phyloP scores from a whole-genome alignment of 495 filamentous ascomycete genomes.

The Rhizodiscina lignyota region DNA sequence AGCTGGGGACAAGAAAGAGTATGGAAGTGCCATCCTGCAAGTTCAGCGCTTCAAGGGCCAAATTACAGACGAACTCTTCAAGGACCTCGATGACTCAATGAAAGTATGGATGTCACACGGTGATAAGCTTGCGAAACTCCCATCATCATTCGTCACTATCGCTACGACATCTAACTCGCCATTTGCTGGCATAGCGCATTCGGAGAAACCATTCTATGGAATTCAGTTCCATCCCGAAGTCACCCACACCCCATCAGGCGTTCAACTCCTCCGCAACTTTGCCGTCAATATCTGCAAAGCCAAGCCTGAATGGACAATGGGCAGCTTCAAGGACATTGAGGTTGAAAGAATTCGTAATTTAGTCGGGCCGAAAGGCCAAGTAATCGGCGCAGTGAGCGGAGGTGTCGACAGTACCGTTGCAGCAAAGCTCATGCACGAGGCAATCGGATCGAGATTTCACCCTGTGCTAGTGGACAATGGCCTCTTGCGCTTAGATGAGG shows the following conservation, averaged over 20 bases:
- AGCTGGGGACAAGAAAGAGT: slow-evolving; percentile 55
- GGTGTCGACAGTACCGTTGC: slow-evolving; percentile 89
- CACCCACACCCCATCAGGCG: slow-evolving; percentile 50
- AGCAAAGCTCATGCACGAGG: slow-evolving; percentile 67
- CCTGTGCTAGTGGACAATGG: slow-evolving; percentile 83
- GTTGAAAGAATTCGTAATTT: slow-evolving; percentile 57
- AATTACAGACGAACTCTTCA: slow-evolving; percentile 58
- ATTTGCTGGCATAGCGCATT: slow-evolving; percentile 69
- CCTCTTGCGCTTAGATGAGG: slow-evolving; percentile 76
- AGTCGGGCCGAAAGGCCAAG: slow-evolving; percentile 66
- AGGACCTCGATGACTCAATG: slow-evolving; percentile 45
- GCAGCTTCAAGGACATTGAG: slow-evolving; percentile 60
- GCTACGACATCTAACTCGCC: slow-evolving; percentile 59
- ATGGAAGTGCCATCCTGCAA: slow-evolving; percentile 46
- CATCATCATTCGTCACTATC: slow-evolving; percentile 51
- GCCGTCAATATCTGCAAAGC: slow-evolving; percentile 63
- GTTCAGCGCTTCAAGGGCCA: slow-evolving; percentile 28
- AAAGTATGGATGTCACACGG: slow-evolving; percentile 79
- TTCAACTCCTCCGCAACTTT: slow-evolving; percentile 57
- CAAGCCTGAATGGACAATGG: slow-evolving; percentile 66
- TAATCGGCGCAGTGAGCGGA: slow-evolving; percentile 73
- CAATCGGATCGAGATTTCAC: slow-evolving; percentile 76
- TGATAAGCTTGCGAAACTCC: slow-evolving; percentile 63
- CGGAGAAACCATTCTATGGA: slow-evolving; percentile 48
- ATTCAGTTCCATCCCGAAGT: slow-evolving; percentile 87